Percentiles rank a stretch among this genome's conserved stretches.
These are phyloP conservation scores for Tylopilus felleus DNA, from an alignment of 768 basidiomycete genomes.

Conservation along the genomic window DNA sequence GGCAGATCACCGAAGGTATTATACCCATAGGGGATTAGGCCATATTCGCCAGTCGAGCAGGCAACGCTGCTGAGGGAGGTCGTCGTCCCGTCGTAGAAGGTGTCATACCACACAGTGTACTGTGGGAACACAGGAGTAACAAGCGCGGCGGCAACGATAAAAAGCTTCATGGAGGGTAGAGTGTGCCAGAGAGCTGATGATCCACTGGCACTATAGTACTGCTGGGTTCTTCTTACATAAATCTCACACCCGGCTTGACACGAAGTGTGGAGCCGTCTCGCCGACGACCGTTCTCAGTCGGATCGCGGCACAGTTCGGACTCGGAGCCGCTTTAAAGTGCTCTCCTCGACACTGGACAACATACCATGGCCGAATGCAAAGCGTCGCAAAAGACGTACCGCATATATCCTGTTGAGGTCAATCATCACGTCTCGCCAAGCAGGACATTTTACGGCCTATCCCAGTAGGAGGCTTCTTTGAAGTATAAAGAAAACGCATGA, in stretches of 20 bases:
- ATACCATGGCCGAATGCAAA: too few species aligned
- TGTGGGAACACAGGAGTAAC: constrained; percentile 1
- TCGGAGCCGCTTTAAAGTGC: too few species aligned
- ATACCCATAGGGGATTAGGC: neutral
- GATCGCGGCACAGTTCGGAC: too few species aligned
- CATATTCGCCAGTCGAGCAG: constrained; percentile 53
- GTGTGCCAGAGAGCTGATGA: too few species aligned
- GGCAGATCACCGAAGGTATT: neutral
- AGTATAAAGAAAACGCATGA: neutral
- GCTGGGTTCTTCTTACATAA: neutral
- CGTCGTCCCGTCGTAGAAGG: constrained; percentile 44
- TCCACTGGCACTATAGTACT: neutral
- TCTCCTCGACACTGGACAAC: too few species aligned
- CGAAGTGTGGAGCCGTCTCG: neutral
- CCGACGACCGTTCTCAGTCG: neutral
- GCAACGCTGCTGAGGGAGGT: constrained; percentile 42
- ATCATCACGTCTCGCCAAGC: too few species aligned
- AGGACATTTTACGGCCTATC: too few species aligned
- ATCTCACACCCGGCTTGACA: neutral
- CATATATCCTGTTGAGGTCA: too few species aligned
- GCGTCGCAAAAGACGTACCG: too few species aligned
- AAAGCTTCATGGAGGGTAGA: constrained; percentile 8
- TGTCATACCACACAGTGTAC: constrained; percentile 42
- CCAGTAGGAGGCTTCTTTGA: too few species aligned
- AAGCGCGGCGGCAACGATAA: neutral